Conservation (phyloP, 2,329 filamentous ascomycete genomes). For the Aspergillus latus region DNA sequence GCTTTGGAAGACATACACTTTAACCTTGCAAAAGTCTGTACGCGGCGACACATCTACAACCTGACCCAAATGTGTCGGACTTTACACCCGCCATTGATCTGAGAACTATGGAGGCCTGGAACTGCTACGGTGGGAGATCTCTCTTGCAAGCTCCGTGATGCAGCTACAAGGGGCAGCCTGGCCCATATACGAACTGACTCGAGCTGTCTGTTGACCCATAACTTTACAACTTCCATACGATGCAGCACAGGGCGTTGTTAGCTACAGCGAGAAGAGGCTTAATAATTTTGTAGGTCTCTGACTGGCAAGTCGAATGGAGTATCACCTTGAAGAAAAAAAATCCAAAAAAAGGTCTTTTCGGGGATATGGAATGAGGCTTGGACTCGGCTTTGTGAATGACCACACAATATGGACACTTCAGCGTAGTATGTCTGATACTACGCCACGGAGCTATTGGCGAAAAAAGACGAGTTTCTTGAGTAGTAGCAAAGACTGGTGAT, state of each 20-base stretch:
- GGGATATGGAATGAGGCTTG: no score
- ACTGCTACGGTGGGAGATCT: background rate
- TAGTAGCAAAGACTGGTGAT: background rate
- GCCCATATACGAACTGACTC: background rate
- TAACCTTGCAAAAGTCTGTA: background rate
- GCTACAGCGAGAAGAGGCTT: background rate
- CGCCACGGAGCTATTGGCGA: background rate
- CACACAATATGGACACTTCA: background rate
- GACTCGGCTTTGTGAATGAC: background rate
- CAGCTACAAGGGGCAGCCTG: background rate
- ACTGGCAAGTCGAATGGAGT: background rate
- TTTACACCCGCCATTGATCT: background rate
- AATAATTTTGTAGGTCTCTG: background rate
- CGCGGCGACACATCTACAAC: background rate
- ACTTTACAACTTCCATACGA: background rate
- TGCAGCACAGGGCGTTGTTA: background rate
- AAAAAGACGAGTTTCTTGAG: background rate
- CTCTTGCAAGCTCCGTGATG: background rate
- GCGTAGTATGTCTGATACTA: background rate
- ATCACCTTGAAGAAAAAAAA: background rate
- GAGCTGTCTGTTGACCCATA: background rate
- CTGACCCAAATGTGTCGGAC: background rate
- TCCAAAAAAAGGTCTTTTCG: no score
- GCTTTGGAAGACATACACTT: background rate
- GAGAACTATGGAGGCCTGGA: background rate